Evolutionary conservation across 768 basidiomycete genomes (phyloP), one percentile per base, ranked within the genome.

Genomic region (Atractiella rhizophila): DNA sequence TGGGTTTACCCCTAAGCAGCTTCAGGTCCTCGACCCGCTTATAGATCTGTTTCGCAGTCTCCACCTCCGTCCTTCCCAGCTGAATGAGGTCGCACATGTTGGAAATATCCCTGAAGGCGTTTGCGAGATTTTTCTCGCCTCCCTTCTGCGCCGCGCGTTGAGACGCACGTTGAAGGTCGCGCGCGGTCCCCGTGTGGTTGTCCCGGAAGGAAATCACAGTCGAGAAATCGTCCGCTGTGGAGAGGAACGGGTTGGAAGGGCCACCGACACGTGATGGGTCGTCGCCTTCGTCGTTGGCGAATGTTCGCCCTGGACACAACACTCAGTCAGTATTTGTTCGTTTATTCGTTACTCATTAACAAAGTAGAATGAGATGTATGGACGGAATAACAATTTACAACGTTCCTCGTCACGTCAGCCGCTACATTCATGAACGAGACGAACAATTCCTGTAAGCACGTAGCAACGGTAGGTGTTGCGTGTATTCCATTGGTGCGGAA

Each of bases 181-280:
- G 71, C 20, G 91, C 76, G 37, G 88, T 69, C 39, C 91, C 91
- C 3, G 81, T 76, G 37, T 85, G 80, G 46, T 86, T 86, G 55
- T 96, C 91, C 37, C 77, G 73, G 61, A 88, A 91, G 50, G 80
- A 80, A 59, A 96, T 94, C 42, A 81, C 70, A 26, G 91, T 96
- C 53, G 85, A 77, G 35, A 96, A 69, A 58, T 88, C 79, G 54
- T 91, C 86, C 53, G 82, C 75, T 28, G 83, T 85, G 58, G 94
- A 83, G 63, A 96, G 67, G 31, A 86, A 63, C 24, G 86, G 82
- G 59, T 94, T 83, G 16, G 76, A 71, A 32, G 85, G 83, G 40
- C 82, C 85, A 63, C 91, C 91, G 51, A 98, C 91, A 76, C 91
- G 91, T 50, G 91, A 96, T 48, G 91, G 91, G 59, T 98, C 91